Percentiles rank a stretch among this genome's conserved stretches.
Evolutionary conservation across 352 stramenopile species (phyloP).

Genomic region (Globisporangium middletonii): DNA sequence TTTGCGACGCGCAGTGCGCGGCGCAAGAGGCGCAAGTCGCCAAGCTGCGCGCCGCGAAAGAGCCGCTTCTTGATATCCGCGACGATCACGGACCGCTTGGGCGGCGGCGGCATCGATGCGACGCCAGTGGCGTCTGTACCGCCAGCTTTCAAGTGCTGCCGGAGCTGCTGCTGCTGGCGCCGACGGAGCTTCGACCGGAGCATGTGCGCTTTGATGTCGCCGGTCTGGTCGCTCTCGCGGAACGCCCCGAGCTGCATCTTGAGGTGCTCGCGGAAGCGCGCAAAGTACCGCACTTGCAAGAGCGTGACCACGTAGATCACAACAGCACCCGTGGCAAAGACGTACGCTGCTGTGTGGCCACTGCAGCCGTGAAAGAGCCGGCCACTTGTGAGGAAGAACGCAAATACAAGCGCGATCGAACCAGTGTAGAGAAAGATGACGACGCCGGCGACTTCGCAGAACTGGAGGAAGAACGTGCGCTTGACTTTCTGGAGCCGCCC

Average conservation of each 20-base stretch:
- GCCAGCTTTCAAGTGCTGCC: slow-evolving; percentile 57
- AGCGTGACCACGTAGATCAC: slow-evolving; percentile 62
- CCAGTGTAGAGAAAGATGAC: slow-evolving; percentile 37
- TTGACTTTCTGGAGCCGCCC: slow-evolving; percentile 50
- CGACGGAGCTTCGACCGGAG: slow-evolving; percentile 41
- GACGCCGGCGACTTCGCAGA: slow-evolving; percentile 62
- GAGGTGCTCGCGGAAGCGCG: slow-evolving; percentile 78
- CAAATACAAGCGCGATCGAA: slow-evolving; percentile 47
- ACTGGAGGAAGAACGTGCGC: slow-evolving; percentile 66
- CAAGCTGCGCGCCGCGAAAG: slow-evolving; percentile 57
- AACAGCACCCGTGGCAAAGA: slow-evolving; percentile 34
- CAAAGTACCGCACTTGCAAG: slow-evolving; percentile 66
- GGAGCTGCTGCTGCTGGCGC: slow-evolving; percentile 28
- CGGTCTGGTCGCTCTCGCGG: slow-evolving; percentile 76
- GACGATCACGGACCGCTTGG: slow-evolving; percentile 31
- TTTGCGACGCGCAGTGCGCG: slow-evolving; percentile 47
- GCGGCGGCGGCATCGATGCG: slow-evolving; percentile 1
- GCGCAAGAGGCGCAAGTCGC: slow-evolving; percentile 50
- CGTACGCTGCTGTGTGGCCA: slow-evolving; percentile 34
- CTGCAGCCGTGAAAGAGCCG: slow-evolving; percentile 51
- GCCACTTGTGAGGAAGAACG: slow-evolving; percentile 47
- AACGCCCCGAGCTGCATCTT: slow-evolving; percentile 84
- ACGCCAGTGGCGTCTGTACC: slow-evolving; percentile 2
- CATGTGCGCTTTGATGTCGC: slow-evolving; percentile 54
- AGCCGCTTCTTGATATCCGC: slow-evolving; percentile 56